Conservation (phyloP, 108 stramenopile genomes). For the Skeletonema marinoi region DNA sequence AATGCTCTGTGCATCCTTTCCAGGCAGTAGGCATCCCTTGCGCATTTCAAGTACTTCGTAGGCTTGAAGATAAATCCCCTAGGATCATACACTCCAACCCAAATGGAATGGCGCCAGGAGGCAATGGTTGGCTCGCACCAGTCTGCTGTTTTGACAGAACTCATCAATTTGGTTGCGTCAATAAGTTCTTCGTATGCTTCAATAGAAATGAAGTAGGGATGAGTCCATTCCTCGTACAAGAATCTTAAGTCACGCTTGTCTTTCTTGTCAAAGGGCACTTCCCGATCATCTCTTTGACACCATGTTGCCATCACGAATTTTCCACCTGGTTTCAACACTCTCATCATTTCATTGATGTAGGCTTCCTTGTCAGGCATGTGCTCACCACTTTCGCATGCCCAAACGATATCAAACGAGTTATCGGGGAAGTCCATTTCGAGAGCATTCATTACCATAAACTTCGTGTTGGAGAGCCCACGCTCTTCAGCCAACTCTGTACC, state of each 20-base stretch:
- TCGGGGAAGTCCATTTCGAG: slow-evolving; percentile 93
- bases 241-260: slow-evolving; percentile 93
- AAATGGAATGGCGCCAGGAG: slow-evolving; percentile 94
- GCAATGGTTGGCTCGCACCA: slow-evolving; percentile 92
- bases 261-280: slow-evolving; percentile 77
- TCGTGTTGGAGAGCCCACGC: slow-evolving; percentile 78
- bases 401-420: slow-evolving; percentile 95
- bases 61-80: slow-evolving; percentile 92
- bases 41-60: slow-evolving; percentile 80
- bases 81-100: slow-evolving; percentile 94
- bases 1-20: slow-evolving; percentile 97
- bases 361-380: slow-evolving; percentile 98
- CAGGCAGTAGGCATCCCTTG: slow-evolving; percentile 92
- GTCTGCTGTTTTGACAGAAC: slow-evolving; percentile 80
- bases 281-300: slow-evolving; percentile 94
- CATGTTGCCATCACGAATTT: slow-evolving; percentile 96
- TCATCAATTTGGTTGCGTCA: slow-evolving; percentile 88
- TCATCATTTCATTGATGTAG: slow-evolving; percentile 96
- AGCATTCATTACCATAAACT: slow-evolving; percentile 95
- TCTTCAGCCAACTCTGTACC: slow-evolving; percentile 91
- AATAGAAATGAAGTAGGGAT: slow-evolving; percentile 97
- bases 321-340: slow-evolving; percentile 96
- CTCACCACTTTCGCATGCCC: slow-evolving; percentile 97
- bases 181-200: slow-evolving; percentile 88
- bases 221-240: slow-evolving; percentile 96